phyloP scores from a whole-genome alignment of 2,329 filamentous ascomycete genomes.

The Huntiella decipiens region DNA sequence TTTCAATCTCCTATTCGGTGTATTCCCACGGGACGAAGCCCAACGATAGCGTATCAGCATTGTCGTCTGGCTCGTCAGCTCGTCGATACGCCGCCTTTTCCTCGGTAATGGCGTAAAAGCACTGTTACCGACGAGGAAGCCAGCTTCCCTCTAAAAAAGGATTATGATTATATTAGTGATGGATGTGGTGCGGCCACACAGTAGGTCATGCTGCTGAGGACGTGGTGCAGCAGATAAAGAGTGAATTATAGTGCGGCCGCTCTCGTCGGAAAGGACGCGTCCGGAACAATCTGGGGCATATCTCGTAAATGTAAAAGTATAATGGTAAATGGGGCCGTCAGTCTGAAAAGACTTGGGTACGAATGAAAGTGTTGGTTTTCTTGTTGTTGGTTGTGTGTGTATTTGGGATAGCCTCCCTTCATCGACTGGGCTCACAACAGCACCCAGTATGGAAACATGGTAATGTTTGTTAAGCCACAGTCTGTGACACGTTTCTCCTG shows the following conservation, averaged over 20 bases:
- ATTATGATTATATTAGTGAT: neutral
- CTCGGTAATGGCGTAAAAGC: conserved; percentile 28
- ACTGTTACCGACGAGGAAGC: conserved; percentile 25
- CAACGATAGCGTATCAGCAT: conserved; percentile 35
- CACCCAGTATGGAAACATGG: too few relatives aligned
- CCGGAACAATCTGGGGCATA: neutral
- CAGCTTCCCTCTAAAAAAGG: conserved; percentile 4
- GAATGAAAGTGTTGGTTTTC: conserved; percentile 12
- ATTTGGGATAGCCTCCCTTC: too few relatives aligned
- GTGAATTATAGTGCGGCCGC: too few relatives aligned
- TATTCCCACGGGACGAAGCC: conserved; percentile 5
- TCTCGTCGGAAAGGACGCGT: too few relatives aligned
- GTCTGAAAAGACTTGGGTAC: neutral
- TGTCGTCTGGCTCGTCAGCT: conserved; percentile 19
- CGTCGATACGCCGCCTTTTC: conserved; percentile 22
- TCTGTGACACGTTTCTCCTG: conserved; percentile 14
- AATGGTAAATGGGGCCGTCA: neutral
- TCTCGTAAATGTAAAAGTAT: conserved; percentile 6
- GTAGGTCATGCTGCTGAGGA: too few relatives aligned
- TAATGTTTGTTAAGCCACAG: too few relatives aligned
- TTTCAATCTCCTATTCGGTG: neutral
- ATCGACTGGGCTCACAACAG: too few relatives aligned
- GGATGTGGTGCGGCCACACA: too few relatives aligned
- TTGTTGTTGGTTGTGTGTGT: conserved; percentile 7
- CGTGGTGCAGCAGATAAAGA: too few relatives aligned